These are phyloP conservation scores for Chytridiales sp. DNA, from an alignment of 371 early-diverging fungal genomes.

Conservation along the genomic window DNA sequence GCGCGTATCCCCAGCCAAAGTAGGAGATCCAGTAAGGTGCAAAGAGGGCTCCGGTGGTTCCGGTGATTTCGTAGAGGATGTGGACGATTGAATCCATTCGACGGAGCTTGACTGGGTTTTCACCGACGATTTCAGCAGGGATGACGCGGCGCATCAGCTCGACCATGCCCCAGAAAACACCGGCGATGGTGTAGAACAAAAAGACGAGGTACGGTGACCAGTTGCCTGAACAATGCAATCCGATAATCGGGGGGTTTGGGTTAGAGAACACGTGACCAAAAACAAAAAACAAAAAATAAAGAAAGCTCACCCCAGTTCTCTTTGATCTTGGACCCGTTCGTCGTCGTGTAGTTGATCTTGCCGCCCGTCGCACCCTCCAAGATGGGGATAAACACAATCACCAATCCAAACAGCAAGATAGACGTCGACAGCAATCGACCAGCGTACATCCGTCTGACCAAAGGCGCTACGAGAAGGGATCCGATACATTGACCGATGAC, in stretches of 20 bases:
- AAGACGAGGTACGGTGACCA: slow-evolving; percentile 41
- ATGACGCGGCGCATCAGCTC: slow-evolving; percentile 59
- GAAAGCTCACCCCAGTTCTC: slow-evolving; percentile 9
- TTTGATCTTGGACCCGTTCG: slow-evolving; percentile 6
- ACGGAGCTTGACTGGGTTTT: slow-evolving; percentile 54
- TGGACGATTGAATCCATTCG: slow-evolving; percentile 55
- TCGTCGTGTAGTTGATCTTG: slow-evolving; percentile 7
- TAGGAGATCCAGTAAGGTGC: slow-evolving; percentile 42
- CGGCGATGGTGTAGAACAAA: slow-evolving; percentile 43
- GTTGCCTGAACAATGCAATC: too few relatives aligned
- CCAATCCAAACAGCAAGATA: slow-evolving; percentile 40
- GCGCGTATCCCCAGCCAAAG: slow-evolving; percentile 42
- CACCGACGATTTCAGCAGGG: slow-evolving; percentile 58
- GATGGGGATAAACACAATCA: slow-evolving; percentile 45
- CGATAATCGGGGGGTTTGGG: too few relatives aligned
- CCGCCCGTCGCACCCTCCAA: slow-evolving; percentile 55
- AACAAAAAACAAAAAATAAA: too few relatives aligned
- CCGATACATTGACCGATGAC: slow-evolving; percentile 50
- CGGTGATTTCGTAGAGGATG: slow-evolving; percentile 55
- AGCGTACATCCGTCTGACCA: too few relatives aligned
- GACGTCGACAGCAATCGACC: slow-evolving; percentile 43
- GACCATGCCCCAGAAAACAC: slow-evolving; percentile 52
- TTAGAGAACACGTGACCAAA: too few relatives aligned
- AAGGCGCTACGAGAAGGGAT: slow-evolving; percentile 49
- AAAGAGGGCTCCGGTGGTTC: slow-evolving; percentile 55